Evolutionary conservation across 768 basidiomycete species (phyloP).

Genomic region (Pulveroboletus sp.): DNA sequence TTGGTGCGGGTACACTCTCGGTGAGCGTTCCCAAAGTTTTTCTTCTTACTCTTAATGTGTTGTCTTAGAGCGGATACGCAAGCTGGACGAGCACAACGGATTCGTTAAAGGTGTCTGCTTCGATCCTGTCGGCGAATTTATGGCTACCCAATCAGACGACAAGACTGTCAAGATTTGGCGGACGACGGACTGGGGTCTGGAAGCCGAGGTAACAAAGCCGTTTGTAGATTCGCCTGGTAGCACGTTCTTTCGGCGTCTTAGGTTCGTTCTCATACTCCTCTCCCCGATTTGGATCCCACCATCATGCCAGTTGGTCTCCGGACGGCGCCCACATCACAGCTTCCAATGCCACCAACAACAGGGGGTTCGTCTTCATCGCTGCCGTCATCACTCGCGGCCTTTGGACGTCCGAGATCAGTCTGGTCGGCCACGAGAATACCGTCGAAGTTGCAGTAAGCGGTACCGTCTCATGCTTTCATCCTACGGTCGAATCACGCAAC

Average conservation of each 20-base stretch:
- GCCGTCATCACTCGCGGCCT: slow-evolving; percentile 87
- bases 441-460: slow-evolving; percentile 85
- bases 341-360: slow-evolving; percentile 94
- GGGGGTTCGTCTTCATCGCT: slow-evolving; percentile 95
- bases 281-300: not conserved
- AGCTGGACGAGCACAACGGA: slow-evolving; percentile 86
- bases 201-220: slow-evolving; percentile 81
- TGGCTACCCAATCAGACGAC: slow-evolving; percentile 98
- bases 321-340: slow-evolving; percentile 98
- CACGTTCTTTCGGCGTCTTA: slow-evolving; percentile 89
- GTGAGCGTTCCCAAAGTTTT: slow-evolving; percentile 38
- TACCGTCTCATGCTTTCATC: not conserved
- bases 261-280: slow-evolving; percentile 40
- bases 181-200: slow-evolving; percentile 86
- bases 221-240: slow-evolving; percentile 93
- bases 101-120: slow-evolving; percentile 99
- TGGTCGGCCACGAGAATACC: slow-evolving; percentile 97
- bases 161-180: slow-evolving; percentile 96
- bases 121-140: slow-evolving; percentile 96
- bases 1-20: slow-evolving; percentile 91
- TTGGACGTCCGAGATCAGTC: slow-evolving; percentile 88
- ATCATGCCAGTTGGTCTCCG: slow-evolving; percentile 80
- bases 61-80: slow-evolving; percentile 67
- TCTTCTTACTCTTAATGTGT: not conserved
- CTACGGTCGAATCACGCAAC: slow-evolving; percentile 4